These are phyloP conservation scores for Erodium chrysanthum DNA, from an alignment of 441 rosid genomes.

Conservation along the genomic window DNA sequence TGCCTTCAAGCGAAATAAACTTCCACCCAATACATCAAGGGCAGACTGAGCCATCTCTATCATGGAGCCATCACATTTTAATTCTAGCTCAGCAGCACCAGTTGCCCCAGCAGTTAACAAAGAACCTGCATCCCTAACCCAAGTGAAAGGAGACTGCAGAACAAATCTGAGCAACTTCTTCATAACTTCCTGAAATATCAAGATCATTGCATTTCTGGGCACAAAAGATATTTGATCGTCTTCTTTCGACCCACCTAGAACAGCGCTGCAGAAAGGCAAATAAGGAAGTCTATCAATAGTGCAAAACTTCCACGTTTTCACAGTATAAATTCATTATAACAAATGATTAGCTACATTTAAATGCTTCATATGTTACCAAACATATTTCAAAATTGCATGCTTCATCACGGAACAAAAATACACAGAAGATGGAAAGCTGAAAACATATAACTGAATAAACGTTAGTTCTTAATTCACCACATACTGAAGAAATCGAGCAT, in stretches of 20 bases:
- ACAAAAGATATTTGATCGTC: conserved; percentile 41
- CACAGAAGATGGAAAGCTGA: not conserved
- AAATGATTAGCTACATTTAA: not conserved
- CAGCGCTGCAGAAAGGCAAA: conserved; percentile 51
- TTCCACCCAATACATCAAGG: conserved; percentile 51
- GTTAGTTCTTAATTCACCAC: conserved; percentile 28
- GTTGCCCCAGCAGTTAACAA: conserved; percentile 29
- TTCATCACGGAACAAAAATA: not conserved
- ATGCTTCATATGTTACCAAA: conserved; percentile 5
- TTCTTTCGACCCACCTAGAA: conserved; percentile 60
- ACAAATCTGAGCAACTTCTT: conserved; percentile 47
- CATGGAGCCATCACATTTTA: conserved; percentile 24
- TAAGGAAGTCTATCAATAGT: conserved; percentile 10
- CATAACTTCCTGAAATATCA: conserved; percentile 39
- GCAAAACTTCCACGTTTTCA: conserved; percentile 6
- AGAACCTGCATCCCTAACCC: conserved; percentile 44
- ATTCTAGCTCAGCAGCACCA: conserved; percentile 26
- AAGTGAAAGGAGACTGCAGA: conserved; percentile 47
- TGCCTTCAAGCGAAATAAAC: conserved; percentile 46
- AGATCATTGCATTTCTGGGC: conserved; percentile 41
- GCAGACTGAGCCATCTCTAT: conserved; percentile 50
- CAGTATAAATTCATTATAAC: not conserved
- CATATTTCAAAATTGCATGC: not conserved
- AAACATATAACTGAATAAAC: not conserved
- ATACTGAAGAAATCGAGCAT: conserved; percentile 61